Evolutionary conservation across 2,329 filamentous ascomycete species (phyloP).

Genomic region (Talaromyces funiculosus): DNA sequence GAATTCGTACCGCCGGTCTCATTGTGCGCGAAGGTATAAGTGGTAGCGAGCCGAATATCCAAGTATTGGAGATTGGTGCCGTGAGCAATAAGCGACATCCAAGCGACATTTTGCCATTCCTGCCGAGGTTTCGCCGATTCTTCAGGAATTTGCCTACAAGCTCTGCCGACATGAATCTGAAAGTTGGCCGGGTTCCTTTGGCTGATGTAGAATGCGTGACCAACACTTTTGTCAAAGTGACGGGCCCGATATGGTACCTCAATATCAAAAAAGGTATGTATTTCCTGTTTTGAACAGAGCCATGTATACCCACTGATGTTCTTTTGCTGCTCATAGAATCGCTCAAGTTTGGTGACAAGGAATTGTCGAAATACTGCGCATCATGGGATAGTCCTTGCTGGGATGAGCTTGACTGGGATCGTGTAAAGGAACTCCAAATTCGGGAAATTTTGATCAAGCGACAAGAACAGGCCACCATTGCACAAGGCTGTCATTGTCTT

Average conservation of each 20-base stretch:
- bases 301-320: background rate
- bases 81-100: constrained; percentile 64
- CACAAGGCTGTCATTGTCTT: constrained; percentile 61
- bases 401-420: constrained; percentile 77
- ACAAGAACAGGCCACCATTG: constrained; percentile 55
- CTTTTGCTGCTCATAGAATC: constrained; percentile 39
- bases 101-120: constrained; percentile 80
- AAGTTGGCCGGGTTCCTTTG: constrained; percentile 64
- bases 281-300: background rate
- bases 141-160: constrained; percentile 63
- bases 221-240: constrained; percentile 54
- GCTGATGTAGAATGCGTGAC: constrained; percentile 81
- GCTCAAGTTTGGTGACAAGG: constrained; percentile 58
- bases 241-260: constrained; percentile 43
- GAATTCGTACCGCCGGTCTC: constrained; percentile 74
- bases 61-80: constrained; percentile 71
- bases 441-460: constrained; percentile 74
- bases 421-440: constrained; percentile 75
- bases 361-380: constrained; percentile 62
- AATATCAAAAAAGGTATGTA: constrained; percentile 46
- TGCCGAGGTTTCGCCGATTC: constrained; percentile 62
- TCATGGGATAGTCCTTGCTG: constrained; percentile 71
- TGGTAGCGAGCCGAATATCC: constrained; percentile 62
- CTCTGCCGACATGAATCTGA: constrained; percentile 62
- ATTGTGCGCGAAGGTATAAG: constrained; percentile 70